phyloP scores from a whole-genome alignment of 768 basidiomycete species.

The Pleurotus djamor region DNA sequence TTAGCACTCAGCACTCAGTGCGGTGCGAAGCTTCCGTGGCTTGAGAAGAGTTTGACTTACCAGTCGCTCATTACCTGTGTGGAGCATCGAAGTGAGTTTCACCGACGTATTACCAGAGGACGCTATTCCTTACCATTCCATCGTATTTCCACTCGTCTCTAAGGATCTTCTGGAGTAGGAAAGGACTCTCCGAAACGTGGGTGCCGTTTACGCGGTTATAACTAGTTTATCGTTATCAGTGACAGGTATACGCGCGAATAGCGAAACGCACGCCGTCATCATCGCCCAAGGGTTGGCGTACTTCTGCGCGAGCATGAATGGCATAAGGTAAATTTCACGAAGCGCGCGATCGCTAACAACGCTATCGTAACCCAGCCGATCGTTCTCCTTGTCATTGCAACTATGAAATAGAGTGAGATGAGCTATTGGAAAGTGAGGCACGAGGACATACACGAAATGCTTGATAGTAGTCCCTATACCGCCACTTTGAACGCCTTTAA shows the following conservation, averaged over 20 bases:
- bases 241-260: not conserved
- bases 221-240: conserved; percentile 25
- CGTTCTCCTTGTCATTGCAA: conserved; percentile 82
- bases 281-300: conserved; percentile 62
- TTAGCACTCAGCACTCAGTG: not conserved
- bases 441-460: conserved; percentile 64
- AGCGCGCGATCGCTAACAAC: conserved; percentile 64
- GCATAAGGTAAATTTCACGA: conserved; percentile 74
- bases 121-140: conserved; percentile 39
- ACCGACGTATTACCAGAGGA: not conserved
- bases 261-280: conserved; percentile 63
- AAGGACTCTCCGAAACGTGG: conserved; percentile 64
- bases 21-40: not conserved
- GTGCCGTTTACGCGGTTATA: conserved; percentile 78
- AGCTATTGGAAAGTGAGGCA: not conserved
- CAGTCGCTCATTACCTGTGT: conserved; percentile 77
- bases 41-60: conserved; percentile 25
- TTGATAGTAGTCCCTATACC: conserved; percentile 80
- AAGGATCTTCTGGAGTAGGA: conserved; percentile 50
- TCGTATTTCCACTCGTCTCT: conserved; percentile 74
- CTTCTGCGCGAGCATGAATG: conserved; percentile 73
- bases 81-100: not conserved
- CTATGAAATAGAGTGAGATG: conserved; percentile 24
- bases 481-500: conserved; percentile 75
- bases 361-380: conserved; percentile 67